Evolutionary conservation across 768 basidiomycete genomes (phyloP), one percentile per base, ranked within the genome.

Genomic region (Fomitopsis pulvina): DNA sequence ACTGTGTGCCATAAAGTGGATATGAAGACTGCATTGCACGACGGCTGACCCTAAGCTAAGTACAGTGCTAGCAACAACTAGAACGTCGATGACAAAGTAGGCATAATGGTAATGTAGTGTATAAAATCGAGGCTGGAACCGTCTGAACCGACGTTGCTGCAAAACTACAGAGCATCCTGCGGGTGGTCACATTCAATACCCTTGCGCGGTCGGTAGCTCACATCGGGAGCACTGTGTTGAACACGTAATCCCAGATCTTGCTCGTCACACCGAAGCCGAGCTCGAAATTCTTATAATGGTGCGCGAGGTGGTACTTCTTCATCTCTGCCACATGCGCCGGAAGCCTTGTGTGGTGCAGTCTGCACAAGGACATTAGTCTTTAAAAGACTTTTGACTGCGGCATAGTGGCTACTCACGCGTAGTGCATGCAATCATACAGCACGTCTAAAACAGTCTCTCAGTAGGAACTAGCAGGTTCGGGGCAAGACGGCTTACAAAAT

Each of bases 281-380:
- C 63, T 96, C 92, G 65, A 92, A 95, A 72, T 96, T 95, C 70
- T 96, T 96, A 75, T 95, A 96, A 66, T 97, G 95, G 63, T 97
- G 94, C 6, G 92, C 93, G 55, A 99, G 79, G 60, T 99, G 96
- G 63, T 97, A 98, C 64, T 89, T 89, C 75, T 99, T 99, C 87
- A 90, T 87, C 63, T 92, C 86, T 51, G 76, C 77, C 69, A 98
- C 66, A 69, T 97, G 96, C 29, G 82, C 71, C 2, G 92, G 92
- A 21, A 95, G 79, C 57, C 74, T 81, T 2, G 88, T 85, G 69
- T 96, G 92, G 64, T 95, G 93, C 50, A 93, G 74, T 21, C 84
- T 81, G 56, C n/a, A n/a, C 28, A 53, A 41, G 27, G 51, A 40
- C 24, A 45, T 53, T 49, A 50, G 50, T 45, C 26, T 57, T 39